A percentile compares a stretch with the other conserved stretches of the same genome.
Conservation (phyloP, 768 basidiomycete species). For the Tricholoma terreum region DNA sequence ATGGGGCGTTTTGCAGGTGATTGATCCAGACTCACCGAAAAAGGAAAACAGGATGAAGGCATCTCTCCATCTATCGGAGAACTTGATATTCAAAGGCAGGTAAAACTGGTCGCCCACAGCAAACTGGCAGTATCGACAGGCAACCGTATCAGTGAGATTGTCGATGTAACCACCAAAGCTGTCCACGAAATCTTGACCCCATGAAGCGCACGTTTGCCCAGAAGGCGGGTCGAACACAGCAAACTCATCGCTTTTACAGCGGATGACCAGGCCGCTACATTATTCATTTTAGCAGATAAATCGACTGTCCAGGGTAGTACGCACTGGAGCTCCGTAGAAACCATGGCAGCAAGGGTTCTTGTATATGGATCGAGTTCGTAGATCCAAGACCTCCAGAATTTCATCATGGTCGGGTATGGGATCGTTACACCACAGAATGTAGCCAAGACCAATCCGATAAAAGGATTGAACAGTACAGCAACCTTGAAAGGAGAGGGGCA, state of each 20-base stretch:
- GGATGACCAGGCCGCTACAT: conserved; percentile 56
- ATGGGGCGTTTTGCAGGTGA: neutral
- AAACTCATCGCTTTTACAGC: conserved; percentile 68
- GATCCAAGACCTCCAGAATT: conserved; percentile 77
- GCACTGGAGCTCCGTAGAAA: conserved; percentile 75
- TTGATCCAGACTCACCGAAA: conserved; percentile 38
- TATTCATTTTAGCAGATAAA: conserved; percentile 9
- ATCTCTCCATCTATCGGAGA: conserved; percentile 63
- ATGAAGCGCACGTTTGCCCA: conserved; percentile 68
- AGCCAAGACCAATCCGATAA: conserved; percentile 59
- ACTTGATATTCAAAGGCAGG: conserved; percentile 63
- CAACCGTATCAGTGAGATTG: conserved; percentile 53
- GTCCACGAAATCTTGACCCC: conserved; percentile 66
- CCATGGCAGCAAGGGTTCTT: conserved; percentile 64
- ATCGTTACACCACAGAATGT: conserved; percentile 83
- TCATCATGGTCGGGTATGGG: conserved; percentile 57
- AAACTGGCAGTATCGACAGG: conserved; percentile 76
- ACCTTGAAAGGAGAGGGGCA: conserved; percentile 36
- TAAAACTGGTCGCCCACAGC: conserved; percentile 68
- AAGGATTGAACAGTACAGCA: conserved; percentile 79
- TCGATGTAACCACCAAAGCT: conserved; percentile 71
- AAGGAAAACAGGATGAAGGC: conserved; percentile 63
- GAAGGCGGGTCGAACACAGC: conserved; percentile 67
- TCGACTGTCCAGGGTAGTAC: conserved; percentile 9
- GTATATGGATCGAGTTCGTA: conserved; percentile 74